Evolutionary conservation across 352 stramenopile species (phyloP), one percentile per base, ranked within the genome.

Genomic region (Thraustochytrium aureum): DNA sequence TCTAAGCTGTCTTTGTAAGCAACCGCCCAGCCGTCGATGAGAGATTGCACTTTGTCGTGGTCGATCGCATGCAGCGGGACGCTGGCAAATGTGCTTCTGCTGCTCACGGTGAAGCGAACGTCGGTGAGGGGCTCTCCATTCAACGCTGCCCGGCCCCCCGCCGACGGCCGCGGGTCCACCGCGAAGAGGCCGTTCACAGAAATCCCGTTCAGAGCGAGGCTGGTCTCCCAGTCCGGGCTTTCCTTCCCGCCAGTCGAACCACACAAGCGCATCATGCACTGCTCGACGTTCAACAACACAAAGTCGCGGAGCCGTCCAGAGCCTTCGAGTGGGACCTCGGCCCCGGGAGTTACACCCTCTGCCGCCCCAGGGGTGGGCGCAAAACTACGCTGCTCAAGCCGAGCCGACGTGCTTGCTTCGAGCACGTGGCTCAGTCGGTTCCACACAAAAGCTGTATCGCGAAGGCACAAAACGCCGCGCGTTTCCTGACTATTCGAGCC

Each of bases 271-370:
- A 37, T 41, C 39, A 33, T 59, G 43, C 62, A 72, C 14, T 72
- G n/a, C 4, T 20, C 56, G 14, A 79, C 41, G 38, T 67, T 47
- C 47, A 79, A 52, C 6, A 73, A 47, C 3, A 72, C 22, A 54
- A 79, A 79, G 43, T 79, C 69, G 12, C 69, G 69, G n/a, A 79
- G 38, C 30, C 69, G 50, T n/a, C n/a, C n/a, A n/a, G n/a, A n/a
- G n/a, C n/a, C n/a, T n/a, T n/a, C n/a, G n/a, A n/a, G n/a, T n/a
- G n/a, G n/a, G n/a, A n/a, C n/a, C n/a, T n/a, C n/a, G n/a, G n/a
- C n/a, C n/a, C n/a, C n/a, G n/a, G n/a, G n/a, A n/a, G n/a, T n/a
- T n/a, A n/a, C n/a, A n/a, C n/a, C n/a, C n/a, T n/a, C n/a, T n/a
- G n/a, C n/a, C n/a, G n/a, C n/a, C n/a, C 20, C 43, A 20, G 43